Conservation (phyloP, 805 yeast genomes). For the Wickerhamiella vanderwaltii region DNA sequence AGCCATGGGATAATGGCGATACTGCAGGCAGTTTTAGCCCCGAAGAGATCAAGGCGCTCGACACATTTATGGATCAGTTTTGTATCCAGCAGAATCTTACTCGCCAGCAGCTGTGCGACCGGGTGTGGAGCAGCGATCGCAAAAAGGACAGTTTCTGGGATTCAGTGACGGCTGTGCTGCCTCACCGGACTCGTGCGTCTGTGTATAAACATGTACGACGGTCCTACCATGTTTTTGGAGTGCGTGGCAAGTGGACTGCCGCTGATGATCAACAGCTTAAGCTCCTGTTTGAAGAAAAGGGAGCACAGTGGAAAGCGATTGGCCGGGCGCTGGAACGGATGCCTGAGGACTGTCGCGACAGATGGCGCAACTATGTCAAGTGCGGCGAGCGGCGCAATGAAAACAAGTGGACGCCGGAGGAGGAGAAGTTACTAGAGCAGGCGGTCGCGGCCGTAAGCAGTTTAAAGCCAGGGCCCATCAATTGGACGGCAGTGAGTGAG, state of each 20-base stretch:
- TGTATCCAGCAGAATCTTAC: conserved; percentile 50
- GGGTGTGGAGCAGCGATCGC: conserved; percentile 80
- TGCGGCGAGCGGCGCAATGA: conserved; percentile 69
- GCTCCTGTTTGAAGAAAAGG: conserved; percentile 49
- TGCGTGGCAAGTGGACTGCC: conserved; percentile 80
- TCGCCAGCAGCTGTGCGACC: conserved; percentile 58
- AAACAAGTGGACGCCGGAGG: conserved; percentile 69
- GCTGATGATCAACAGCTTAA: conserved; percentile 65
- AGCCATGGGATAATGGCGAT: conserved; percentile 24
- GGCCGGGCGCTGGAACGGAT: conserved; percentile 73
- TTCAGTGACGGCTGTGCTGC: conserved; percentile 60
- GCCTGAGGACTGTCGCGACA: conserved; percentile 96
- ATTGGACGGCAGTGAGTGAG: conserved; percentile 89
- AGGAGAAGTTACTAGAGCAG: conserved; percentile 49
- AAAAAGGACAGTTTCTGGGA: conserved; percentile 89
- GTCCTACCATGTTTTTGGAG: conserved; percentile 74
- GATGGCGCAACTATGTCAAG: conserved; percentile 92
- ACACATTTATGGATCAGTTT: conserved; percentile 58
- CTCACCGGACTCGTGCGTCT: conserved; percentile 77
- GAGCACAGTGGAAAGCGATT: conserved; percentile 80
- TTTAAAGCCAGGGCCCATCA: conserved; percentile 35
- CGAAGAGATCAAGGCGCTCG: conserved; percentile 61
- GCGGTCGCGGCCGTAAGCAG: conserved; percentile 39
- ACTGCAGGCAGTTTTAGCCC: conserved; percentile 37
- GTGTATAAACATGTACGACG: conserved; percentile 88